phyloP scores from a whole-genome alignment of 257 asterid genomes.

The Echites panduratus region DNA sequence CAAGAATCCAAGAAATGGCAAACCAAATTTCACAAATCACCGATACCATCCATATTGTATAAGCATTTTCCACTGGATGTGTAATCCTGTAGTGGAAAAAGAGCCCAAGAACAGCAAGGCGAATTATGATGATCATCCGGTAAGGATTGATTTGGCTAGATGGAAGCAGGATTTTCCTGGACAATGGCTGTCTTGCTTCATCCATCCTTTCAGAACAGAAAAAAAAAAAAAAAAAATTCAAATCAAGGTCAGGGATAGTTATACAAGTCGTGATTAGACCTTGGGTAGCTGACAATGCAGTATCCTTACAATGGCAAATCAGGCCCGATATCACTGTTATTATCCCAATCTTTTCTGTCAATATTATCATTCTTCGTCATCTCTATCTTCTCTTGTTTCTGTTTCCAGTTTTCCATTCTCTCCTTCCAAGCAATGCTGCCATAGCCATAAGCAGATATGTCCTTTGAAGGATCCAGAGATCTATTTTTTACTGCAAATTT shows the following conservation, averaged over 20 bases:
- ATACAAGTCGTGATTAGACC: background rate
- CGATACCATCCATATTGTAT: conserved; percentile 29
- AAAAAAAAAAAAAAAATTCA: background rate
- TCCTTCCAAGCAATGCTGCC: conserved; percentile 36
- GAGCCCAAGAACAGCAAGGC: conserved; percentile 28
- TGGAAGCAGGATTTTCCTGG: conserved; percentile 29
- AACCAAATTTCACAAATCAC: conserved; percentile 39
- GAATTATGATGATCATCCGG: conserved; percentile 27
- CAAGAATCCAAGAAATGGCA: conserved; percentile 36
- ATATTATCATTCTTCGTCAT: conserved; percentile 1
- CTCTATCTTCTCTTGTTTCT: conserved; percentile 17
- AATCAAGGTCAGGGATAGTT: background rate
- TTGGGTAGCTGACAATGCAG: background rate
- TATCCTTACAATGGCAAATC: conserved; percentile 23
- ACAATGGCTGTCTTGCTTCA: conserved; percentile 32
- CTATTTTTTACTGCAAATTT: conserved; percentile 16
- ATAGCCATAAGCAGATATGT: conserved; percentile 27
- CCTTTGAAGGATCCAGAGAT: conserved; percentile 32
- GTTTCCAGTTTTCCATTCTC: conserved; percentile 23
- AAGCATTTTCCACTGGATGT: conserved; percentile 28
- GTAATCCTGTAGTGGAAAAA: conserved; percentile 30
- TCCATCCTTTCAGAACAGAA: conserved; percentile 18
- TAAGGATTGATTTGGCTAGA: conserved; percentile 32
- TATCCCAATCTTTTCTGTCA: conserved; percentile 13
- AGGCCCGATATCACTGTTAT: conserved; percentile 4